phyloP scores from a whole-genome alignment of 768 basidiomycete species.

The Tricholoma sp. region DNA sequence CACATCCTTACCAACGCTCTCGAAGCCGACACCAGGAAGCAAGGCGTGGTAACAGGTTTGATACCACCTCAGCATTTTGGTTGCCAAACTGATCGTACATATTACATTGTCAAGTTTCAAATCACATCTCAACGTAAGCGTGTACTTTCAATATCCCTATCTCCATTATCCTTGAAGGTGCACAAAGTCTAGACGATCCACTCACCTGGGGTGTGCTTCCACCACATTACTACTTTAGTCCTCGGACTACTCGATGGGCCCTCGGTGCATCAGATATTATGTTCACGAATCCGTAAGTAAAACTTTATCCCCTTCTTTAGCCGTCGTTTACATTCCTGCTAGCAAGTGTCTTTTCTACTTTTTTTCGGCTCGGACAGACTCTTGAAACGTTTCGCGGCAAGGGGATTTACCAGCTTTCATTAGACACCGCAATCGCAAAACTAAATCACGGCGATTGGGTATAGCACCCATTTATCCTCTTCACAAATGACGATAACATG shows the following conservation, averaged over 20 bases:
- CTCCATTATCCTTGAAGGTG: slow-evolving; percentile 9
- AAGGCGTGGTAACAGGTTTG: slow-evolving; percentile 72
- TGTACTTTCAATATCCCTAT: slow-evolving; percentile 3
- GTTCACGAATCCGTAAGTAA: slow-evolving; percentile 83
- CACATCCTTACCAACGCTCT: slow-evolving; percentile 60
- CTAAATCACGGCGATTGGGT: slow-evolving; percentile 87
- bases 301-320: slow-evolving; percentile 5
- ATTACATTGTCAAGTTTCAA: too few relatives aligned
- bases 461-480: slow-evolving; percentile 20
- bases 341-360: slow-evolving; percentile 72
- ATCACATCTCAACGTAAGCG: slow-evolving; percentile 87
- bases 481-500: neutral
- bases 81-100: neutral
- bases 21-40: slow-evolving; percentile 36
- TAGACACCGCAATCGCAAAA: slow-evolving; percentile 78
- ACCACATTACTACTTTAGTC: slow-evolving; percentile 47
- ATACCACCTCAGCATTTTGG: neutral
- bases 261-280: slow-evolving; percentile 91
- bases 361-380: slow-evolving; percentile 88
- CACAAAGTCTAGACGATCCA: slow-evolving; percentile 70
- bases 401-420: slow-evolving; percentile 82
- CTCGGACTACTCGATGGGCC: slow-evolving; percentile 77
- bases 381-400: slow-evolving; percentile 89
- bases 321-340: slow-evolving; percentile 12
- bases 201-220: slow-evolving; percentile 87